Evolutionary conservation across 495 filamentous ascomycete genomes (phyloP).

Genomic region (Penicillium arizonense): DNA sequence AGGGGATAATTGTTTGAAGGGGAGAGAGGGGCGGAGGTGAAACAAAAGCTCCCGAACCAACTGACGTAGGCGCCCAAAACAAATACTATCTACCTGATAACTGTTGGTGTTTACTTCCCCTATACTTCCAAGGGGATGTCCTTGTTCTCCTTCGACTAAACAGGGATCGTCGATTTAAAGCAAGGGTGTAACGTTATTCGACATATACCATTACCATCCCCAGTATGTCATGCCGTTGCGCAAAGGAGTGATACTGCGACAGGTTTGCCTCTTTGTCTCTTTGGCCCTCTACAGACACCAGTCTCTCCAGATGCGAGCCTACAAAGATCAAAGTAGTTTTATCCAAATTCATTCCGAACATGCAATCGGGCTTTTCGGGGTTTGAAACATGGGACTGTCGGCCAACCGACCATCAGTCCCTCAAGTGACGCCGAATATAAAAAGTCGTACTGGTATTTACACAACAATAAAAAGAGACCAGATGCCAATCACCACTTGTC

Average conservation of each 20-base stretch:
- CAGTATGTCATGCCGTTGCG: too few relatives aligned
- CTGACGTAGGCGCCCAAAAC: slow-evolving; percentile 27
- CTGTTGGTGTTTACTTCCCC: background rate
- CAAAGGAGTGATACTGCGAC: too few relatives aligned
- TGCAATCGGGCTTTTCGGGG: slow-evolving; percentile 8
- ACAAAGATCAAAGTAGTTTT: slow-evolving; percentile 1
- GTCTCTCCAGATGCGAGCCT: background rate
- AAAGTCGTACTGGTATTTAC: slow-evolving; percentile 46
- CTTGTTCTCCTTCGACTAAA: too few relatives aligned
- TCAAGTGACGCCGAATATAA: slow-evolving; percentile 34
- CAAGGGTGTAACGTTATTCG: background rate
- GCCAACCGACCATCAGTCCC: slow-evolving; percentile 25
- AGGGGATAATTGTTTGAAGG: slow-evolving; percentile 16
- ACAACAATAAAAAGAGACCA: slow-evolving; percentile 25
- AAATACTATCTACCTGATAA: background rate
- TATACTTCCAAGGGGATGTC: background rate
- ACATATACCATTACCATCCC: too few relatives aligned
- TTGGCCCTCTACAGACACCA: background rate
- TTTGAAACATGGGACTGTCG: slow-evolving; percentile 6
- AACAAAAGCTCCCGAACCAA: slow-evolving; percentile 22
- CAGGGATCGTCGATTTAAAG: background rate
- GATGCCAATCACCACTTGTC: slow-evolving; percentile 39
- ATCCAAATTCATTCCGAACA: slow-evolving; percentile 13
- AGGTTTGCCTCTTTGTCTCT: background rate
- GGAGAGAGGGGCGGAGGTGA: slow-evolving; percentile 18